A percentile compares a stretch with the other conserved stretches of the same genome.
phyloP scores from a whole-genome alignment of 768 basidiomycete genomes.

The Solioccasus polychromus region DNA sequence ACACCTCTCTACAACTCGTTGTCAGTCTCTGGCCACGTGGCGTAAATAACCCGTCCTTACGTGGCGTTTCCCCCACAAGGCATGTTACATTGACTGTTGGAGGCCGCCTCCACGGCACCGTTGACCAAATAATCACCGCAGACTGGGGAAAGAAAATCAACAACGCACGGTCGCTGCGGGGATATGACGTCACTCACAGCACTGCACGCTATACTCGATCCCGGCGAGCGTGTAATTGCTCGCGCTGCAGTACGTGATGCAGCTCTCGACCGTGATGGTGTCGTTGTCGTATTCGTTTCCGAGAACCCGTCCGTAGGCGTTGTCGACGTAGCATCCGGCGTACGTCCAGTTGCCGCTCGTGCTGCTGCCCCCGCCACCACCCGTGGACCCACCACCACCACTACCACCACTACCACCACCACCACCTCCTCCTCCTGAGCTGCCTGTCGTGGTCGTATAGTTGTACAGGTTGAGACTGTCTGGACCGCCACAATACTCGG shows the following conservation, averaged over 20 bases:
- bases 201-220: constrained; percentile 56
- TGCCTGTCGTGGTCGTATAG: constrained; percentile 2
- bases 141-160: constrained; percentile 41
- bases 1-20: constrained; percentile 66
- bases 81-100: constrained; percentile 63
- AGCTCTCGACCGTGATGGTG: constrained; percentile 56
- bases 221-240: constrained; percentile 66
- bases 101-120: constrained; percentile 52
- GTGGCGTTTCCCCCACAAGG: constrained; percentile 65
- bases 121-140: constrained; percentile 67
- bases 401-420: too few relatives aligned
- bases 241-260: constrained; percentile 55
- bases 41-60: too few relatives aligned
- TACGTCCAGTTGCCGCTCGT: constrained; percentile 59
- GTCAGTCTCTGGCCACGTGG: too few relatives aligned
- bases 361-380: too few relatives aligned
- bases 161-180: constrained; percentile 1
- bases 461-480: constrained; percentile 37
- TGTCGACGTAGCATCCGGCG: constrained; percentile 70
- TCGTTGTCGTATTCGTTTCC: constrained; percentile 37
- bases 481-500: constrained; percentile 74
- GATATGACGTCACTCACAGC: constrained; percentile 38
- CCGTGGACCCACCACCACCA: too few relatives aligned
- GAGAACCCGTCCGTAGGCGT: constrained; percentile 63
- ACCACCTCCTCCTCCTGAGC: background rate